Percentiles rank a stretch among this genome's conserved stretches.
Conservation (phyloP, 805 yeast genomes). For the Phaffomyces opuntiae region DNA sequence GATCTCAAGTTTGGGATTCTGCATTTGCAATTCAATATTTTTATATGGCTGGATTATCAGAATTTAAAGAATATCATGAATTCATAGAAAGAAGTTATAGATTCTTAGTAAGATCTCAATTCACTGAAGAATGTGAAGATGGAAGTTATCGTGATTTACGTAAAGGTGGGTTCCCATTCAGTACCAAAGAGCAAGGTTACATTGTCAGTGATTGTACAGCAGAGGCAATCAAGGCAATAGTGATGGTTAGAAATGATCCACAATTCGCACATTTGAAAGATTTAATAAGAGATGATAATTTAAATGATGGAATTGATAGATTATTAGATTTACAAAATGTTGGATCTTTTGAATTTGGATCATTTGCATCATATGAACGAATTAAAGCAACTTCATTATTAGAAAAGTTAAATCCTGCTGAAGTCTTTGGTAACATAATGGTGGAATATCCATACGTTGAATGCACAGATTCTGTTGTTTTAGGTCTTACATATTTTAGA, state of each 20-base stretch:
- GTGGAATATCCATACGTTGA: constrained; percentile 98
- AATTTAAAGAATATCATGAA: constrained; percentile 54
- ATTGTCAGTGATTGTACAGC: constrained; percentile 97
- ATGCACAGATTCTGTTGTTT: constrained; percentile 91
- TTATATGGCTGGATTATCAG: constrained; percentile 73
- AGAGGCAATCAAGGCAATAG: constrained; percentile 86
- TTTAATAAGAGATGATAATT: constrained; percentile 45
- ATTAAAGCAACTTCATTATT: constrained; percentile 74
- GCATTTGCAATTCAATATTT: constrained; percentile 85
- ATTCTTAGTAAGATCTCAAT: constrained; percentile 78
- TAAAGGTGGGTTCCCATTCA: constrained; percentile 92
- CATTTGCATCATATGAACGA: constrained; percentile 86
- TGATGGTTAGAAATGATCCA: constrained; percentile 76
- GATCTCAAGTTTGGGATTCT: constrained; percentile 95
- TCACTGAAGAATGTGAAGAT: constrained; percentile 66
- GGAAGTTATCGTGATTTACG: constrained; percentile 81
- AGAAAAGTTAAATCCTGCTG: constrained; percentile 89
- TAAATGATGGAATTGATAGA: constrained; percentile 70
- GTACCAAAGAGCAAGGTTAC: constrained; percentile 93
- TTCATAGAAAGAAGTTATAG: constrained; percentile 58
- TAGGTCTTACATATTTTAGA: constrained; percentile 78
- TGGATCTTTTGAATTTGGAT: constrained; percentile 76
- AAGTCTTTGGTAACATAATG: constrained; percentile 97
- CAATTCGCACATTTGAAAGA: constrained; percentile 39
- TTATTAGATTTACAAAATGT: constrained; percentile 70